Evolutionary conservation across 495 filamentous ascomycete species (phyloP), one percentile per base, ranked within the genome.

Genomic region (Aspergillus haitiensis): DNA sequence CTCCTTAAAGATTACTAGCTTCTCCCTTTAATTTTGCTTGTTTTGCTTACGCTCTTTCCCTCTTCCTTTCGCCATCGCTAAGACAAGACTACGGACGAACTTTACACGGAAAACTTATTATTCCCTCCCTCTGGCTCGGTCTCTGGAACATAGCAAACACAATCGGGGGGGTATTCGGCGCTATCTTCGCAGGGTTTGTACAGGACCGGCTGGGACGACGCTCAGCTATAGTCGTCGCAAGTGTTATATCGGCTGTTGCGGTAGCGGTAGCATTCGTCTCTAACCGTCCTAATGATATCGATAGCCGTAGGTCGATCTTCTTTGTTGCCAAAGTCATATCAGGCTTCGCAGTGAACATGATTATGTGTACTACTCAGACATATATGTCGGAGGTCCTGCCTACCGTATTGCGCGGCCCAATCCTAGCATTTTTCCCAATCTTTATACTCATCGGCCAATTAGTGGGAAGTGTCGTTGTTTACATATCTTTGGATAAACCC

Each of bases 331-430:
- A 75, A 31, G 31, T 75, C 7, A 63, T 78, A 18, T 75, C 79
- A 51, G 79, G 79, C 3, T 58, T 70, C 40, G 72, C 71, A 3
- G 72, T 79, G 16, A 75, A 78, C 2, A 72, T 76, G 39, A 57
- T 78, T 32, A 70, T 77, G 56, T 73, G 70, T 36, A 69, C 73
- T 4, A 67, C 72, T 11, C 75, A 78, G 60, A 80, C 79, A 0
- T 80, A 81, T 59, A 73, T 80, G 68, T 78, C 76, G 0, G 79
- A 81, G 50, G 65, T 76, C 7, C 61, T 79, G 11, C 75, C 77
- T 0, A 55, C 71, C 7, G 52, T 61, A 0, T 66, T 81, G n/a
- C 71, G 79, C 32, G 77, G 76, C 5, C 73, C 75, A 5, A 68
- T 75, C 21, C 70, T 81, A 33, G 73, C 75, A 0, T 71, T 80